phyloP scores from a whole-genome alignment of 176 grass and related monocot species.

The Aechmea fasciata region DNA sequence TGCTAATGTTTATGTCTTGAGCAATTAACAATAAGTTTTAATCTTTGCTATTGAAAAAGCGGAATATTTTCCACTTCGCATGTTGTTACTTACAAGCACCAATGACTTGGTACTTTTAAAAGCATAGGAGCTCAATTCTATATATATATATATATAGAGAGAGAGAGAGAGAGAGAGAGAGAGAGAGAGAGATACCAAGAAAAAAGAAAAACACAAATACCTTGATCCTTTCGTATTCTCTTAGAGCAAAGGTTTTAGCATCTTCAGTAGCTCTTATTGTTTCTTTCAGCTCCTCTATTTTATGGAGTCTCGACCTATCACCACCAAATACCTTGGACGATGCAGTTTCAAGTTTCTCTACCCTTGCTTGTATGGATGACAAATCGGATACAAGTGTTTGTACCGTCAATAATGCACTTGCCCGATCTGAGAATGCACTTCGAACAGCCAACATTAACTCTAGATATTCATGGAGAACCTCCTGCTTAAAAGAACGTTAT shows the following conservation, averaged over 20 bases:
- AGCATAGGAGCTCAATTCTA: too few relatives aligned
- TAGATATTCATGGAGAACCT: slow-evolving; percentile 83
- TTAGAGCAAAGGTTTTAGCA: slow-evolving; percentile 75
- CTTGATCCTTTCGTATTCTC: slow-evolving; percentile 96
- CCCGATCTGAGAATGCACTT: slow-evolving; percentile 81
- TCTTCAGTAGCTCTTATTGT: slow-evolving; percentile 80
- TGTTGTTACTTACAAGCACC: too few relatives aligned
- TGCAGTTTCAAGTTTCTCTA: slow-evolving; percentile 83
- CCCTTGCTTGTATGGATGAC: slow-evolving; percentile 53
- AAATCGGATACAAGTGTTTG: slow-evolving; percentile 94
- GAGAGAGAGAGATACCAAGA: too few relatives aligned
- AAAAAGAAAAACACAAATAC: slow-evolving; percentile 24
- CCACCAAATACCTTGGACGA: slow-evolving; percentile 91
- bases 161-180: too few relatives aligned
- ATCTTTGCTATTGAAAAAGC: too few relatives aligned
- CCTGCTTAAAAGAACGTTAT: slow-evolving; percentile 34
- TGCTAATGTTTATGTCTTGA: too few relatives aligned
- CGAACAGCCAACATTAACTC: slow-evolving; percentile 82
- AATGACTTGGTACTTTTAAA: too few relatives aligned
- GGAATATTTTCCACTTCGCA: too few relatives aligned
- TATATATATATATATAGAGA: too few relatives aligned
- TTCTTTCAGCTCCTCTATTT: slow-evolving; percentile 72
- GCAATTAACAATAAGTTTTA: neutral
- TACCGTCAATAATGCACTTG: slow-evolving; percentile 84
- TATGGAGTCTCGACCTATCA: slow-evolving; percentile 64